Percentiles rank a stretch among this genome's conserved stretches.
Evolutionary conservation across 2,329 filamentous ascomycete genomes (phyloP).

Genomic region (Colletotrichum falcatum): DNA sequence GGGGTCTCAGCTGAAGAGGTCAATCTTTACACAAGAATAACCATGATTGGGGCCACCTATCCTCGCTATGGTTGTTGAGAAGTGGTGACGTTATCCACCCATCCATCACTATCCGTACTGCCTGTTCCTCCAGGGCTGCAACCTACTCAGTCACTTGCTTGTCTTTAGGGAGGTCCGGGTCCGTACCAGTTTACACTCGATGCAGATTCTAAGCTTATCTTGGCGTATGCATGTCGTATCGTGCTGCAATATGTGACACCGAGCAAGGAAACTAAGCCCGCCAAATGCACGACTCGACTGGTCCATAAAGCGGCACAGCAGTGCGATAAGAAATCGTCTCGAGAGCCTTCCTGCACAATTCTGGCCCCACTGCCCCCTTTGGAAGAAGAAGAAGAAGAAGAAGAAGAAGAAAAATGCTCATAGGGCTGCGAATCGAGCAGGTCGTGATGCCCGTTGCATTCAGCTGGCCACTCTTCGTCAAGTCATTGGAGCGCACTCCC

Average conservation of each 20-base stretch:
- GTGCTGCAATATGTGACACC: not conserved
- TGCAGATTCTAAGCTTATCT: slow-evolving; percentile 7
- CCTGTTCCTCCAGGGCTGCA: not conserved
- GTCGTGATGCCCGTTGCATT: slow-evolving; percentile 9
- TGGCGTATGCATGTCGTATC: not conserved
- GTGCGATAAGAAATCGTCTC: slow-evolving; percentile 6
- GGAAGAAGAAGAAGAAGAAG: not conserved
- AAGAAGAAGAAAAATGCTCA: not conserved
- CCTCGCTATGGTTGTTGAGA: not conserved
- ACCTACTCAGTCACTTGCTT: not conserved
- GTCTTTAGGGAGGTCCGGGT: slow-evolving; percentile 9
- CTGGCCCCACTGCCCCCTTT: not conserved
- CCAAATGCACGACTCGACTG: slow-evolving; percentile 9
- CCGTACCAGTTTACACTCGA: not conserved
- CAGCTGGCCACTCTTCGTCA: slow-evolving; percentile 7
- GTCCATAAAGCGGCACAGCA: slow-evolving; percentile 10
- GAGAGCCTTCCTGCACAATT: slow-evolving; percentile 1
- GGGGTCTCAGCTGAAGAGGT: slow-evolving; percentile 9
- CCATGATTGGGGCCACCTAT: slow-evolving; percentile 15
- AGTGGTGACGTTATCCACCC: not conserved
- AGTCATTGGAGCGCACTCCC: slow-evolving; percentile 1
- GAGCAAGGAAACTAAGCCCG: not conserved
- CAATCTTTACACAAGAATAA: slow-evolving; percentile 10
- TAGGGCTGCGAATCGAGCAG: slow-evolving; percentile 31
- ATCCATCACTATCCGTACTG: not conserved